Evolutionary conservation across 225 moss, liverwort and hornwort genomes (phyloP).

Genomic region (Pseudoscleropodium purum): DNA sequence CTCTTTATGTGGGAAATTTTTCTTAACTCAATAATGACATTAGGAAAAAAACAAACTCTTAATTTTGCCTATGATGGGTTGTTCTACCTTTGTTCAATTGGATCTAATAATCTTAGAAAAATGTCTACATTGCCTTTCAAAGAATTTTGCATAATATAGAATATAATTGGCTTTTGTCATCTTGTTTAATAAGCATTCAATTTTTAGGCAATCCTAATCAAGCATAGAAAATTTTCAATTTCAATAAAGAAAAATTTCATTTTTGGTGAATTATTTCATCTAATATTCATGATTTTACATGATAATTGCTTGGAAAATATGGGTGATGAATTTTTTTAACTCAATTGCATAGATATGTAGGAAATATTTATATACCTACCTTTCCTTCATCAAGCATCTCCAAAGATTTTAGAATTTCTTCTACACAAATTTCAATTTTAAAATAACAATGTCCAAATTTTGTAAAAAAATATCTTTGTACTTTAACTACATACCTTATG

Average conservation of each 20-base stretch:
- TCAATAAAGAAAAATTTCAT: too few species aligned
- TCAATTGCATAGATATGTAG: not conserved
- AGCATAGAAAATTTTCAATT: not conserved
- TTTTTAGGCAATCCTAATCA: not conserved
- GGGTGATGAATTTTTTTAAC: too few species aligned
- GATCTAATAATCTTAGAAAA: not conserved
- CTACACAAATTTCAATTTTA: not conserved
- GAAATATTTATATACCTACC: not conserved
- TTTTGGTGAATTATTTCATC: not conserved
- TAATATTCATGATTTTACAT: not conserved
- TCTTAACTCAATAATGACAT: too few species aligned
- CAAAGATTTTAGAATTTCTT: too few species aligned
- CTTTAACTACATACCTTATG: not conserved
- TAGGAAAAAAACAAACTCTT: too few species aligned
- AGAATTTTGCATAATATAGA: not conserved
- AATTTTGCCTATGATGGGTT: too few species aligned
- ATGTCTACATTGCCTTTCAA: not conserved
- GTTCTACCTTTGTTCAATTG: too few species aligned
- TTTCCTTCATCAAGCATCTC: not conserved
- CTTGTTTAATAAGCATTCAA: not conserved
- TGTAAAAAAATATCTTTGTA: not conserved
- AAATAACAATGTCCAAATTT: not conserved
- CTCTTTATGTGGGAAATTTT: too few species aligned
- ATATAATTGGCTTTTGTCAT: not conserved
- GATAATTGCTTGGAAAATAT: not conserved